Percentiles rank a stretch among this genome's conserved stretches.
Conservation (phyloP, 108 stramenopile species). For the Cyclostephanos invisitatus region DNA sequence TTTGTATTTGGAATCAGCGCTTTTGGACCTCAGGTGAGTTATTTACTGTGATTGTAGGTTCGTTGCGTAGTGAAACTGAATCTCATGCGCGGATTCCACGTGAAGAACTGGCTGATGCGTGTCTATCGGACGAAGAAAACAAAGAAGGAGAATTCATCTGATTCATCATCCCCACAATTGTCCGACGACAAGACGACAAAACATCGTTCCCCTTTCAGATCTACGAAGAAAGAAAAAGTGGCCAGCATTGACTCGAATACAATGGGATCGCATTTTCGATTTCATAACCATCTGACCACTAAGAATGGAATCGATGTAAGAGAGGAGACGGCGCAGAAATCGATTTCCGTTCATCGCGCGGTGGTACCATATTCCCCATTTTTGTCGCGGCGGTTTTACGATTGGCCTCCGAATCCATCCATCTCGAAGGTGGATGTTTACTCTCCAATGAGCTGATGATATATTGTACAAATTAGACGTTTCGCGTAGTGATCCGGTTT, state of each 20-base stretch:
- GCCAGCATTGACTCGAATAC: conserved; percentile 4
- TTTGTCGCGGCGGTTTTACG: conserved; percentile 64
- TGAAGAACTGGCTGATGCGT: conserved; percentile 15
- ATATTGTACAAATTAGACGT: neutral
- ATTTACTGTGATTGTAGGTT: neutral
- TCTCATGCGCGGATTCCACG: neutral
- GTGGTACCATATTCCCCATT: conserved; percentile 69
- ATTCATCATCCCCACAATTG: too few species aligned
- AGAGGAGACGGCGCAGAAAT: conserved; percentile 17
- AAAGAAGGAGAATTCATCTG: neutral
- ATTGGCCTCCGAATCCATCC: conserved; percentile 77
- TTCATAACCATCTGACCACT: conserved; percentile 50
- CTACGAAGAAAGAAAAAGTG: conserved; percentile 9
- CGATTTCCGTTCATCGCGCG: conserved; percentile 51
- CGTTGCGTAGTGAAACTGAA: neutral
- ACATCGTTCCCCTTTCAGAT: too few species aligned
- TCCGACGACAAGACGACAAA: too few species aligned
- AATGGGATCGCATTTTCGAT: conserved; percentile 16
- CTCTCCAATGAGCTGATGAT: conserved; percentile 1
- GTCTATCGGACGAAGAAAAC: conserved; percentile 2
- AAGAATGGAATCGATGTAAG: conserved; percentile 25
- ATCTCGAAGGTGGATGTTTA: conserved; percentile 22
- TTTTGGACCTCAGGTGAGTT: conserved; percentile 76
- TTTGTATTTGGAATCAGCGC: conserved; percentile 50
- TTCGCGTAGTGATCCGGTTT: neutral